Conservation (phyloP, 495 filamentous ascomycete genomes). For the Venustampulla echinocandica region DNA sequence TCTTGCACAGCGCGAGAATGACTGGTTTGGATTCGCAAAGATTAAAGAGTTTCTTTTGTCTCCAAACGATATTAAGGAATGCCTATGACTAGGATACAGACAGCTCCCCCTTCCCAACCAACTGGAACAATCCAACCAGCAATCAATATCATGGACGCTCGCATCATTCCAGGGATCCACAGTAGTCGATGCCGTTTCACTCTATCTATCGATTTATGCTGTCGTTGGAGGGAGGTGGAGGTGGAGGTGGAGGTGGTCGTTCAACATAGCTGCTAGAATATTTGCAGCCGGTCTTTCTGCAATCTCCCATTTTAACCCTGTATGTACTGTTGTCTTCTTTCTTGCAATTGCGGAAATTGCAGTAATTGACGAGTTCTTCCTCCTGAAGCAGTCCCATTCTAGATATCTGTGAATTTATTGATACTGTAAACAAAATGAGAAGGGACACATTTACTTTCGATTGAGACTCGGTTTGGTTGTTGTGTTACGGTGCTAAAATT, state of each 20-base stretch:
- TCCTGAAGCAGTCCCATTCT: background rate
- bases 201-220: background rate
- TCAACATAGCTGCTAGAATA: slow-evolving; percentile 1
- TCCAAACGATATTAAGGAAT: background rate
- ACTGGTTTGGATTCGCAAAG: background rate
- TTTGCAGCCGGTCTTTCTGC: background rate
- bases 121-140: background rate
- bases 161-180: no score
- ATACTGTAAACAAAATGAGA: no score
- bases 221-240: background rate
- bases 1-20: background rate
- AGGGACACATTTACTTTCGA: no score
- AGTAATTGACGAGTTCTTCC: background rate
- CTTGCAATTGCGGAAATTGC: background rate
- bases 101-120: background rate
- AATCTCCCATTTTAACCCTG: background rate
- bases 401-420: no score
- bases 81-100: background rate
- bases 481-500: no score
- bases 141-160: no score
- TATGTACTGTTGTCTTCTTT: background rate
- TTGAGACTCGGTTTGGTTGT: no score
- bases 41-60: background rate
- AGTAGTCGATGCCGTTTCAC: background rate
- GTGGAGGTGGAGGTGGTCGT: no score